Evolutionary conservation across 768 basidiomycete species (phyloP).

Genomic region (Kwoniella dejecticola): DNA sequence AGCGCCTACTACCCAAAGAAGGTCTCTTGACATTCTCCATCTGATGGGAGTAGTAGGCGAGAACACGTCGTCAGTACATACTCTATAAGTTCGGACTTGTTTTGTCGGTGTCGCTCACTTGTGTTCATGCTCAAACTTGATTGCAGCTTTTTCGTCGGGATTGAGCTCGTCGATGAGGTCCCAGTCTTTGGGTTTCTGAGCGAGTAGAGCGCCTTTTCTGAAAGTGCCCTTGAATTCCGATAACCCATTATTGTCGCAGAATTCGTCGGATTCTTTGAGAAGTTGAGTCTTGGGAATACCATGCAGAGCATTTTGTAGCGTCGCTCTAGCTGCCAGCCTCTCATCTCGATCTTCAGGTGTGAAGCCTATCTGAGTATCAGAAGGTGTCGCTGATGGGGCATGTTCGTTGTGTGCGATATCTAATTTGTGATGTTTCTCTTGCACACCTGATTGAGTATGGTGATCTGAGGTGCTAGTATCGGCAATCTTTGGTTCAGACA

Average conservation of each 20-base stretch:
- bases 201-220: constrained; percentile 33
- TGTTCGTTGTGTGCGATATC: constrained; percentile 2
- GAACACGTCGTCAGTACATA: not conserved
- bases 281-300: constrained; percentile 23
- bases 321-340: constrained; percentile 8
- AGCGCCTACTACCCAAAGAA: constrained; percentile 7
- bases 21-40: constrained; percentile 10
- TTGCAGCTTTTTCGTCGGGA: constrained; percentile 6
- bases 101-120: constrained; percentile 39
- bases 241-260: constrained; percentile 24
- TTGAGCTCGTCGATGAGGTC: constrained; percentile 36
- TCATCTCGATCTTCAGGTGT: constrained; percentile 15
- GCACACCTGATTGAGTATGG: not conserved
- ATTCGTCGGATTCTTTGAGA: constrained; percentile 19
- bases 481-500: not conserved
- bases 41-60: not conserved
- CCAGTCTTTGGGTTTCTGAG: constrained; percentile 30
- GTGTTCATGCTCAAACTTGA: constrained; percentile 19
- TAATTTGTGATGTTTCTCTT: not conserved
- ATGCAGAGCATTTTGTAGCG: constrained; percentile 18
- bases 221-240: constrained; percentile 20
- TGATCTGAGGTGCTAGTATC: not conserved
- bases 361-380: not conserved
- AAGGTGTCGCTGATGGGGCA: not conserved
- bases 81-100: constrained; percentile 20